Evolutionary conservation across 495 filamentous ascomycete genomes (phyloP).

Genomic region (Podospora didyma): DNA sequence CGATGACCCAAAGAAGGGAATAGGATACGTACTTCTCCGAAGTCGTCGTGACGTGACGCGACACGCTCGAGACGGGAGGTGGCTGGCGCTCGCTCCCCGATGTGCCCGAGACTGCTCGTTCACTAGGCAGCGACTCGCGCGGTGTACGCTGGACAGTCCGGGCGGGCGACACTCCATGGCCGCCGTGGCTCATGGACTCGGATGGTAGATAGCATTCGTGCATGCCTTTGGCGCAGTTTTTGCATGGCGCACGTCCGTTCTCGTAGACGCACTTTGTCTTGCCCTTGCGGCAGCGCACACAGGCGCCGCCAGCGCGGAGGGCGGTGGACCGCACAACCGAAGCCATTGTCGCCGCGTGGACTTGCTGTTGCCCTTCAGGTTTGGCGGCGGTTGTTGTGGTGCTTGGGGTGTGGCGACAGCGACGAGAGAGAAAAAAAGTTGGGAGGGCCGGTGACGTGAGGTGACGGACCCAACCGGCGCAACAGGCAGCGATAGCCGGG

Average conservation of each 20-base stretch:
- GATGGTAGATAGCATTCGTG: conserved; percentile 52
- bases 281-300: conserved; percentile 51
- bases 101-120: conserved; percentile 38
- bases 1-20: conserved; percentile 6
- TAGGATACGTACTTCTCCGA: conserved; percentile 42
- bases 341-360: conserved; percentile 24
- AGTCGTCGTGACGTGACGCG: conserved; percentile 40
- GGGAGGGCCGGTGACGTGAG: neutral
- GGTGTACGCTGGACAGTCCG: conserved; percentile 30
- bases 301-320: conserved; percentile 49
- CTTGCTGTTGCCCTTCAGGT: neutral
- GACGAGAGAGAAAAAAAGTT: neutral
- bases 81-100: conserved; percentile 38
- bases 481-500: conserved; percentile 17
- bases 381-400: neutral
- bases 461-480: conserved; percentile 8
- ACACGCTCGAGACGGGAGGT: conserved; percentile 34
- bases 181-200: conserved; percentile 47
- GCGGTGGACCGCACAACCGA: conserved; percentile 47
- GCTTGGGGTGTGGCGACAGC: neutral
- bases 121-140: conserved; percentile 42
- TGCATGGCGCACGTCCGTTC: conserved; percentile 47
- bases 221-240: conserved; percentile 52
- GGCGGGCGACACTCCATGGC: conserved; percentile 37
- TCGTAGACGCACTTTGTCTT: conserved; percentile 54